Conservation (phyloP, 225 moss, liverwort and hornwort genomes). For the Antitrichia curtipendula region DNA sequence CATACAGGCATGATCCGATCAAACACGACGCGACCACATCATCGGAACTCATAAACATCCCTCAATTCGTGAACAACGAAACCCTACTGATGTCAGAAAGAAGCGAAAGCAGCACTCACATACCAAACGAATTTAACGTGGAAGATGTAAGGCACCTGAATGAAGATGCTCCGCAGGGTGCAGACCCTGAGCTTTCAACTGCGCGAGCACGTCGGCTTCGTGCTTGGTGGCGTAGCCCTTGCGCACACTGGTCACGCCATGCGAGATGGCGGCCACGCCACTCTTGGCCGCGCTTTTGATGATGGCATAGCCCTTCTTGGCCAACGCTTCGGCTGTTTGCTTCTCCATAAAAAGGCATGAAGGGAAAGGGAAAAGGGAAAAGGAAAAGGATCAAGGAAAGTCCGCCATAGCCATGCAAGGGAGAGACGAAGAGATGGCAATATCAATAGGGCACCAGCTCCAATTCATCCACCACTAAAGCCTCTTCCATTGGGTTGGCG, state of each 20-base stretch:
- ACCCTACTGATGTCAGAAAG: not conserved
- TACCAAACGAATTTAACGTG: not conserved
- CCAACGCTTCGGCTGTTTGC: conserved; percentile 26
- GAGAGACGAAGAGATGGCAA: not conserved
- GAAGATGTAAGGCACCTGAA: not conserved
- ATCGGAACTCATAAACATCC: not conserved
- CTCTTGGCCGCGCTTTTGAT: conserved; percentile 69
- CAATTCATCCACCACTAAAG: not conserved
- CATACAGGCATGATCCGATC: not conserved
- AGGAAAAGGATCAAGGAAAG: not conserved
- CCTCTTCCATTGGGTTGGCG: not conserved
- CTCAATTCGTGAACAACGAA: not conserved
- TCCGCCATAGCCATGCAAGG: not conserved
- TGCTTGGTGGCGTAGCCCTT: conserved; percentile 76
- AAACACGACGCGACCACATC: not conserved
- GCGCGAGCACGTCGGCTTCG: conserved; percentile 48
- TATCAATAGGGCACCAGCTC: not conserved
- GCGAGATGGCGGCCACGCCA: conserved; percentile 45
- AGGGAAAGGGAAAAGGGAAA: no score
- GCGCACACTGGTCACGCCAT: conserved; percentile 40
- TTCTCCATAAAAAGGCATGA: not conserved
- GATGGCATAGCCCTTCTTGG: conserved; percentile 60
- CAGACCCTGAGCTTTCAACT: conserved; percentile 30
- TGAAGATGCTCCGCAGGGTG: conserved; percentile 39
- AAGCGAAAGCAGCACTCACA: not conserved